Evolutionary conservation across 192 early-diverging fungal species (phyloP).

Genomic region (Podila verticillata): DNA sequence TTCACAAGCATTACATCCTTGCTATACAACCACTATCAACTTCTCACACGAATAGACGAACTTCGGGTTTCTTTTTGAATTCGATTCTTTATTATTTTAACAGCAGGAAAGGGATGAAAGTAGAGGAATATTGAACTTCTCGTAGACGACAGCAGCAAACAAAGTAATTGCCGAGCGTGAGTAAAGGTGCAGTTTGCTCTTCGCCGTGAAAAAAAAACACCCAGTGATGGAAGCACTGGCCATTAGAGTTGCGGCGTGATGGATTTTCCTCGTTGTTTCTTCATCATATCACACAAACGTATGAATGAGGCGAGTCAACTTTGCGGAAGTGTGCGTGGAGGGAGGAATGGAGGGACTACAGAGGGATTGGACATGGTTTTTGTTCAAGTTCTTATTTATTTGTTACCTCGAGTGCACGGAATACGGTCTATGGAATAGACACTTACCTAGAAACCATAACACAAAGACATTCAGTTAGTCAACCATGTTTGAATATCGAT

Average conservation of each 20-base stretch:
- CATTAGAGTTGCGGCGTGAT: conserved; percentile 55
- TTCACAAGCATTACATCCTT: no score
- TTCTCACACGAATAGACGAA: no score
- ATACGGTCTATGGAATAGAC: conserved; percentile 19
- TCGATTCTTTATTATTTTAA: neutral
- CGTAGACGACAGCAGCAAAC: conserved; percentile 51
- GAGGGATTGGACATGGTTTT: neutral
- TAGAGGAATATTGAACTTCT: conserved; percentile 41
- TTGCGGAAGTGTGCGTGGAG: neutral
- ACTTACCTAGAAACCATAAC: conserved; percentile 17
- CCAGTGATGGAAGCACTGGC: conserved; percentile 44
- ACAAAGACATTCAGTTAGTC: neutral
- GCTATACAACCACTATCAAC: no score
- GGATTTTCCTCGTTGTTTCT: neutral
- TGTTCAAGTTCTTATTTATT: conserved; percentile 8
- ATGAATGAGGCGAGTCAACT: neutral
- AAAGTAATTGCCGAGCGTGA: conserved; percentile 36
- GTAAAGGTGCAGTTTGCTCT: conserved; percentile 51
- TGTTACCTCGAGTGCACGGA: neutral
- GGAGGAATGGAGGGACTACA: neutral
- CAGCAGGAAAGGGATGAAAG: neutral
- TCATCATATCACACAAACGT: neutral
- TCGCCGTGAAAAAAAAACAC: conserved; percentile 56
- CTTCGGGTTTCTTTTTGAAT: neutral
- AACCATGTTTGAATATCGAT: neutral